Evolutionary conservation across 1,139 yeast species (phyloP).

Genomic region (Zygosaccharomyces pseudobailii): DNA sequence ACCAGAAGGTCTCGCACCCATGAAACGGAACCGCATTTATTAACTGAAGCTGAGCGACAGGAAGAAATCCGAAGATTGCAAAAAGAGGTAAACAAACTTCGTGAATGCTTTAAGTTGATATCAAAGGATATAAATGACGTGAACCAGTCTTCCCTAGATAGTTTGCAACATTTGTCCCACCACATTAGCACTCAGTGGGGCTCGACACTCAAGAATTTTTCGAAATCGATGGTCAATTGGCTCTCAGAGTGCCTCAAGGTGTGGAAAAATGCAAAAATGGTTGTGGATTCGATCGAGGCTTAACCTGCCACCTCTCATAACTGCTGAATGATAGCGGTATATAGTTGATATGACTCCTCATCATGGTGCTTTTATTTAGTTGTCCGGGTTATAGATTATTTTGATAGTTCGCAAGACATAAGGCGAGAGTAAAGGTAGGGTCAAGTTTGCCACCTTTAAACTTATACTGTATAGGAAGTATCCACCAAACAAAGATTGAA

Average conservation of each 20-base stretch:
- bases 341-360: not conserved
- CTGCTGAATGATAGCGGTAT: not conserved
- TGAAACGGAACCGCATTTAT: slow-evolving; percentile 29
- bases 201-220: slow-evolving; percentile 26
- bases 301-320: not conserved
- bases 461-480: not conserved
- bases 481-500: not conserved
- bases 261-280: slow-evolving; percentile 30
- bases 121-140: slow-evolving; percentile 36
- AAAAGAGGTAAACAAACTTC: slow-evolving; percentile 35
- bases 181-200: slow-evolving; percentile 29
- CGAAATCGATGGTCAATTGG: slow-evolving; percentile 29
- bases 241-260: slow-evolving; percentile 33
- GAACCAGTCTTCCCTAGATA: slow-evolving; percentile 29
- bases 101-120: slow-evolving; percentile 36
- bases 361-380: not conserved
- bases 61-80: slow-evolving; percentile 30
- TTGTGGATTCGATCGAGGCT: slow-evolving; percentile 6
- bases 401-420: not conserved
- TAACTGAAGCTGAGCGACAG: slow-evolving; percentile 33
- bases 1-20: slow-evolving; percentile 14
- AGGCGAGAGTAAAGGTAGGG: not conserved
- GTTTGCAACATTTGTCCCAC: slow-evolving; percentile 21
- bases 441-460: slow-evolving; percentile 14
- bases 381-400: slow-evolving; percentile 3